Evolutionary conservation across 2,329 filamentous ascomycete species (phyloP).

Genomic region (Cadophora malorum): DNA sequence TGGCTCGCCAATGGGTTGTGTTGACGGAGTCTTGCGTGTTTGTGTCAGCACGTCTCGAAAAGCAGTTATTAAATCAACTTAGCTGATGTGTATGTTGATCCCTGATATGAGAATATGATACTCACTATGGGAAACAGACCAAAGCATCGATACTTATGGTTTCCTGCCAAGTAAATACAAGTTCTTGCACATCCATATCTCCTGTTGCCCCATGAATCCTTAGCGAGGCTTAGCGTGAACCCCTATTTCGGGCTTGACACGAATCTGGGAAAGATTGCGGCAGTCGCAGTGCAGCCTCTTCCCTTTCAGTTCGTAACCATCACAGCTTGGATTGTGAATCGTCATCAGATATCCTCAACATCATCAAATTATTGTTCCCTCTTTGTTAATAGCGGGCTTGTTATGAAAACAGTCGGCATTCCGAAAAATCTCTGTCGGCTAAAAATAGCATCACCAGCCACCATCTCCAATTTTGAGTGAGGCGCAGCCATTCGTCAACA

Average conservation of each 20-base stretch:
- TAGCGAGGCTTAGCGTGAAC: neutral
- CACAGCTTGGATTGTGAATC: neutral
- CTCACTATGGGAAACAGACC: too few relatives aligned
- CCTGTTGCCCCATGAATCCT: neutral
- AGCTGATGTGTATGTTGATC: too few relatives aligned
- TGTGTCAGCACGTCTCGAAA: too few relatives aligned
- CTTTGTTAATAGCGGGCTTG: neutral
- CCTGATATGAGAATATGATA: too few relatives aligned
- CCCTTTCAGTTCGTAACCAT: too few relatives aligned
- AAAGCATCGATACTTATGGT: too few relatives aligned
- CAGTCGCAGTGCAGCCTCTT: neutral
- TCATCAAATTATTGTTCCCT: neutral
- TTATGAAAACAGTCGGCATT: neutral
- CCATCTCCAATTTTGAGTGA: slow-evolving; percentile 7
- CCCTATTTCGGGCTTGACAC: neutral
- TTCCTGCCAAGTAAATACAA: too few relatives aligned
- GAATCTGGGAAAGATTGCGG: neutral
- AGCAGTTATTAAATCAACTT: too few relatives aligned
- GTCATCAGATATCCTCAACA: neutral
- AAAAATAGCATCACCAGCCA: slow-evolving; percentile 18
- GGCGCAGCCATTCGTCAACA: slow-evolving; percentile 19
- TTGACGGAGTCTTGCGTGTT: too few relatives aligned
- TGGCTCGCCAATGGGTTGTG: neutral
- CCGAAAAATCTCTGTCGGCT: slow-evolving; percentile 3
- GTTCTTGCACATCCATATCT: neutral